phyloP scores from a whole-genome alignment of 257 asterid genomes.

The Petrea volubilis region DNA sequence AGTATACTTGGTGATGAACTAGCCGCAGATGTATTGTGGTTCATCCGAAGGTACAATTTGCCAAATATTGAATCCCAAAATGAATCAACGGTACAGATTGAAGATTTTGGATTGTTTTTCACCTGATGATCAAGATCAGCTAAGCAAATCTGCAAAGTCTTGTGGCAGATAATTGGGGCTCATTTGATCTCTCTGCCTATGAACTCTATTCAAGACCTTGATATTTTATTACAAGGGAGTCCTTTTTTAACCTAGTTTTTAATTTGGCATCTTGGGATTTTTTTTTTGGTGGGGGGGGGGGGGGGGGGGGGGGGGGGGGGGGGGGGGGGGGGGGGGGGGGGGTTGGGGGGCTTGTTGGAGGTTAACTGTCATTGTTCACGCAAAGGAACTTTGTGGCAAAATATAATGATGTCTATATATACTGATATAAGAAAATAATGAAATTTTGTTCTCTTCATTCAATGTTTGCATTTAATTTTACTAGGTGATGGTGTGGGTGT shows the following conservation, averaged over 20 bases:
- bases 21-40: constrained; percentile 35
- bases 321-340: too few species aligned
- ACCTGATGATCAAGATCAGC: constrained; percentile 40
- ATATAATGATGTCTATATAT: constrained; percentile 31
- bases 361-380: constrained; percentile 36
- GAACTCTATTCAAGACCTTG: constrained; percentile 44
- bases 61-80: constrained; percentile 35
- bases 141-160: constrained; percentile 35
- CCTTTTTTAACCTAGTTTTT: not conserved
- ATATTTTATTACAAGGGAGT: not conserved
- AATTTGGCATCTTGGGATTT: too few species aligned
- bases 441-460: constrained; percentile 25
- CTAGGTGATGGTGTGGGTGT: not conserved
- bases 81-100: constrained; percentile 40
- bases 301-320: too few species aligned
- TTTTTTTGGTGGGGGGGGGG: not conserved
- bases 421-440: constrained; percentile 32
- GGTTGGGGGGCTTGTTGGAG: constrained; percentile 33
- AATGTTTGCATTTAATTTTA: not conserved
- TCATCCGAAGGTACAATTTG: constrained; percentile 40
- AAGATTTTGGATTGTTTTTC: constrained; percentile 60
- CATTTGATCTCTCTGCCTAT: constrained; percentile 61
- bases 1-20: constrained; percentile 43
- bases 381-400: constrained; percentile 30
- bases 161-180: constrained; percentile 49